Evolutionary conservation across 2,329 filamentous ascomycete species (phyloP), one percentile per base, ranked within the genome.

Genomic region (Fonsecaea erecta): DNA sequence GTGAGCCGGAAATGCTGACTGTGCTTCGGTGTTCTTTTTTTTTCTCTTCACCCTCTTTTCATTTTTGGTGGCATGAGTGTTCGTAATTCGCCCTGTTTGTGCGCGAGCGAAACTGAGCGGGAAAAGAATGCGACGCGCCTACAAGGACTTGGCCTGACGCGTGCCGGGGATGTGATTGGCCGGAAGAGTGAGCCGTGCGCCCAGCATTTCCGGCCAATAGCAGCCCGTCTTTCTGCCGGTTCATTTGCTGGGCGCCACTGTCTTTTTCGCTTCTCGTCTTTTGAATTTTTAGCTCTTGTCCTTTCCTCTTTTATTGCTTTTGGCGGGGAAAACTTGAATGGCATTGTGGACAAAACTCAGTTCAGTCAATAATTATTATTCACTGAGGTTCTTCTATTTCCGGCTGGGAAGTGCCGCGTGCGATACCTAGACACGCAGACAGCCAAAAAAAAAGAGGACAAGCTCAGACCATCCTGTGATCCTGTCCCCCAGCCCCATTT

Each of bases 401-500:
- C n/a, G n/a, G n/a, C n/a, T n/a, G n/a, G n/a, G n/a, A n/a, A n/a
- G n/a, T n/a, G n/a, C n/a, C n/a, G n/a, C n/a, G n/a, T n/a, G n/a
- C n/a, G n/a, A n/a, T n/a, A n/a, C n/a, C n/a, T n/a, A n/a, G n/a
- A n/a, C n/a, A n/a, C n/a, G n/a, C n/a, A n/a, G n/a, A n/a, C n/a
- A n/a, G n/a, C n/a, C n/a, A n/a, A n/a, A 21, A 26, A 16, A 37
- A 16, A 21, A 40, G 32, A 34, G 30, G 28, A n/a, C 32, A 24
- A 11, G 63, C 63, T 56, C 52, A 52, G 40, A 48, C 56, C 48
- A 60, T 51, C 2, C 37, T 59, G 26, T 46, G 32, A 21, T 51
- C 43, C 21, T 60, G 28, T 58, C 21, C 24, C 3, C 34, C n/a
- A n/a, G n/a, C 24, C 16, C 21, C 26, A 11, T 35, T 5, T 37